Conservation (phyloP, 2,329 filamentous ascomycete species). For the Westerdykella aurantiaca region DNA sequence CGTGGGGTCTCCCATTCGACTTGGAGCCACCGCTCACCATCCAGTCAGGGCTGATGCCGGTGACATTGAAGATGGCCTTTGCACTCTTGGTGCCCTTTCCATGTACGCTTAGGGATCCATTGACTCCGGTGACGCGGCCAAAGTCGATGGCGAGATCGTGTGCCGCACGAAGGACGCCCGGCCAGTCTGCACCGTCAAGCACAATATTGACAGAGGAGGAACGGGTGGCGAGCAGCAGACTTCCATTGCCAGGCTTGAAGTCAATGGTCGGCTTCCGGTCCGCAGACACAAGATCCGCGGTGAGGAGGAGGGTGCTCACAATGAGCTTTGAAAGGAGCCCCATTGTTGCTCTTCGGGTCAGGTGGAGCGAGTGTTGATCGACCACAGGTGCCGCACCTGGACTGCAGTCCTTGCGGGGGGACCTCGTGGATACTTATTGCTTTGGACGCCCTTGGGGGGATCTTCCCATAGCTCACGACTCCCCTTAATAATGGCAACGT, state of each 20-base stretch:
- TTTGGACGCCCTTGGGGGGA: background rate
- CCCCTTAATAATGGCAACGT: too few species aligned
- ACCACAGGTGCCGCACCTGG: background rate
- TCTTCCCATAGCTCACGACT: background rate
- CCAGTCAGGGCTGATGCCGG: constrained; percentile 34
- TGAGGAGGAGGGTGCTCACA: constrained; percentile 19
- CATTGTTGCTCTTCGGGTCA: constrained; percentile 12
- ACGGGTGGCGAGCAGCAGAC: constrained; percentile 25
- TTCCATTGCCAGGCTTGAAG: constrained; percentile 40
- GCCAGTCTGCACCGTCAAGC: constrained; percentile 50
- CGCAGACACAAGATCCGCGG: constrained; percentile 22
- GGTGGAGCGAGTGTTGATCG: background rate
- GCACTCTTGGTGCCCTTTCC: constrained; percentile 47
- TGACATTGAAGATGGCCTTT: constrained; percentile 40
- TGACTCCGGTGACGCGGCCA: constrained; percentile 62
- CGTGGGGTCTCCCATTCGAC: constrained; percentile 4
- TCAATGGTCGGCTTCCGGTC: constrained; percentile 46
- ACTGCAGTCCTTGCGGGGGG: background rate
- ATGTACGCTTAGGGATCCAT: constrained; percentile 51
- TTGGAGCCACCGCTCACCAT: constrained; percentile 15
- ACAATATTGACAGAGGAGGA: constrained; percentile 26
- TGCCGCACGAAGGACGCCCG: constrained; percentile 62
- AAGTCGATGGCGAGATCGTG: constrained; percentile 64
- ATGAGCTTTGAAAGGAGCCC: constrained; percentile 25
- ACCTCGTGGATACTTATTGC: background rate